Conservation (phyloP, 106 monocot species). For the Xerophyta viscosa region DNA sequence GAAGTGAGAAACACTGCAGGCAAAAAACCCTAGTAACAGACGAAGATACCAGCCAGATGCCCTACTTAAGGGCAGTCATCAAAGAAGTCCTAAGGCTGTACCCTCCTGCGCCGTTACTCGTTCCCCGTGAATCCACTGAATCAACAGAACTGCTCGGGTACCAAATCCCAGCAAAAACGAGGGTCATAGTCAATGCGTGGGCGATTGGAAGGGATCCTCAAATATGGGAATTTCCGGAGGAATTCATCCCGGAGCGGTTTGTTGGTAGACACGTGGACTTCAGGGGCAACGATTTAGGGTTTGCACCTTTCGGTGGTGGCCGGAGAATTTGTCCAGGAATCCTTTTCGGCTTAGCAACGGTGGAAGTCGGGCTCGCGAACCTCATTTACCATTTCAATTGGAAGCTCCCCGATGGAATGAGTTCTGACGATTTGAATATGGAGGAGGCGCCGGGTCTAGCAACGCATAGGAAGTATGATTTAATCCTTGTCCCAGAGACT, state of each 20-base stretch:
- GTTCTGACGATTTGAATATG: neutral
- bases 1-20: conserved; percentile 15
- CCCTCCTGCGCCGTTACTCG: conserved; percentile 1
- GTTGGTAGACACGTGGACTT: neutral
- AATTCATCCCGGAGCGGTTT: conserved; percentile 3
- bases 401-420: neutral
- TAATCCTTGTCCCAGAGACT: neutral
- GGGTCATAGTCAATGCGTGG: neutral
- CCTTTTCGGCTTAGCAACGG: neutral
- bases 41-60: neutral
- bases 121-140: neutral
- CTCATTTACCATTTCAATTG: neutral
- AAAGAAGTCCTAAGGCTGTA: conserved; percentile 1
- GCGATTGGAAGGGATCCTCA: neutral
- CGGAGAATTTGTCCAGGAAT: conserved; percentile 4
- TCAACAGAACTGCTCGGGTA: neutral
- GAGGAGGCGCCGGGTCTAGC: neutral
- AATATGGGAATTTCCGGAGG: neutral
- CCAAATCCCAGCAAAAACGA: neutral
- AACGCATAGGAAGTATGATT: neutral
- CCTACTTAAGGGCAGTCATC: neutral
- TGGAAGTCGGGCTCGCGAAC: neutral
- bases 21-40: neutral
- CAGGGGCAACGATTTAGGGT: neutral
- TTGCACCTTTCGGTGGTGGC: neutral